These are phyloP conservation scores for Collybia mongolica DNA, from an alignment of 768 basidiomycete species.

Conservation along the genomic window DNA sequence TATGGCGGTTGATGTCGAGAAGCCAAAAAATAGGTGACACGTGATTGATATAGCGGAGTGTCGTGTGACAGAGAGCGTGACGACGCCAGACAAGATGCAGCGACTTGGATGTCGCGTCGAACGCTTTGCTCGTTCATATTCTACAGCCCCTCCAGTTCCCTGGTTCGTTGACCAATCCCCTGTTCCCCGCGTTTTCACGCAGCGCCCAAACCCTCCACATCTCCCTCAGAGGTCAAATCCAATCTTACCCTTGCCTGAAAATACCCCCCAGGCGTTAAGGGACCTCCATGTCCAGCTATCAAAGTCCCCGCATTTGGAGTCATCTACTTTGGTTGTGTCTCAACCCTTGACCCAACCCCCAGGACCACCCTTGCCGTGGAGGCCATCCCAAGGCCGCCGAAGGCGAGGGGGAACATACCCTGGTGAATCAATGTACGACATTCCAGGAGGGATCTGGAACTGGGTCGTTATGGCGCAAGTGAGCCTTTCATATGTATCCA, in stretches of 20 bases:
- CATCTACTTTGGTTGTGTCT: conserved; percentile 51
- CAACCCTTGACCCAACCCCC: conserved; percentile 46
- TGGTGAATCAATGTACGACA: conserved; percentile 57
- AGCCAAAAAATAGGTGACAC: background rate
- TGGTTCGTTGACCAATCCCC: conserved; percentile 66
- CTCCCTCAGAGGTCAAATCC: conserved; percentile 15
- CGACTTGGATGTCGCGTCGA: conserved; percentile 8
- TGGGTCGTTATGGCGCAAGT: conserved; percentile 80
- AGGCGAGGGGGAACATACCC: conserved; percentile 65
- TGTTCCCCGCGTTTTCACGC: conserved; percentile 19
- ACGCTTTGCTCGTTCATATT: conserved; percentile 8
- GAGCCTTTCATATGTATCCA: conserved; percentile 2
- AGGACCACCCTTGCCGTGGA: conserved; percentile 60
- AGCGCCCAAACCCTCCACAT: conserved; percentile 23
- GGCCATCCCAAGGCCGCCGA: conserved; percentile 59
- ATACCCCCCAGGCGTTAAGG: conserved; percentile 51
- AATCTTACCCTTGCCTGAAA: conserved; percentile 44
- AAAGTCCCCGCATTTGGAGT: conserved; percentile 69
- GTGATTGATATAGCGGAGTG: background rate
- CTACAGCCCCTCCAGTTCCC: conserved; percentile 29
- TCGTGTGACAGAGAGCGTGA: too few species aligned
- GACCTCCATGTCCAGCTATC: conserved; percentile 56
- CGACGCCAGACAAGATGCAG: conserved; percentile 7
- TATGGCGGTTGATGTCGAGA: background rate
- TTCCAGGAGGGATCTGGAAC: conserved; percentile 63